A percentile compares a stretch with the other conserved stretches of the same genome.
phyloP scores from a whole-genome alignment of 2,329 filamentous ascomycete genomes.

The Tolypocladium tropicale region DNA sequence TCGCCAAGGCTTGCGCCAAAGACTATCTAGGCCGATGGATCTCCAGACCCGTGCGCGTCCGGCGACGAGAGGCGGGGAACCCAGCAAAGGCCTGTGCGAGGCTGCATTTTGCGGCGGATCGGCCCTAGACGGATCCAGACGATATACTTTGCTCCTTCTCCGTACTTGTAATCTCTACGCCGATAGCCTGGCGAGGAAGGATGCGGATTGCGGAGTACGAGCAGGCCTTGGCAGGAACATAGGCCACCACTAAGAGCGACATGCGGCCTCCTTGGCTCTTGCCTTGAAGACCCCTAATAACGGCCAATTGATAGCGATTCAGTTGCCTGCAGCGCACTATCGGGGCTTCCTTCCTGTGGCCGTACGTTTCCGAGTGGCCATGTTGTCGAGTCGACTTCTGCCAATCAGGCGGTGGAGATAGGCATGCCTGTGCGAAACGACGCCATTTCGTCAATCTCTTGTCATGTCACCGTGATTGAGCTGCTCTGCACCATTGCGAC shows the following conservation, averaged over 20 bases:
- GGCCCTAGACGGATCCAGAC: not conserved
- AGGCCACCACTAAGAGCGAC: too few species aligned
- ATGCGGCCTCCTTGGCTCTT: too few species aligned
- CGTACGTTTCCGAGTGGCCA: not conserved
- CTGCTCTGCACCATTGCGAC: not conserved
- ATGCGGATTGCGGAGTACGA: too few species aligned
- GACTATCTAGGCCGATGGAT: too few species aligned
- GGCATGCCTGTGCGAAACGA: not conserved
- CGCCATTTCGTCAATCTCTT: not conserved
- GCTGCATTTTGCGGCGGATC: not conserved
- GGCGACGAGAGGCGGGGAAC: not conserved
- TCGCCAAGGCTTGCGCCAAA: too few species aligned
- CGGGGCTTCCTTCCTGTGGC: not conserved
- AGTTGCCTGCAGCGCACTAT: not conserved
- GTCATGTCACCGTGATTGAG: not conserved
- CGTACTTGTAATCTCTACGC: too few species aligned
- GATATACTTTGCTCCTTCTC: too few species aligned
- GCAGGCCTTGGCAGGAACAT: not conserved
- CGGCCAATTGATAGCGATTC: not conserved
- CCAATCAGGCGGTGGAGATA: not conserved
- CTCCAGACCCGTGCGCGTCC: not conserved
- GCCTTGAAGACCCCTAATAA: too few species aligned
- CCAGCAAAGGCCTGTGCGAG: not conserved
- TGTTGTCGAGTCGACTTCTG: not conserved
- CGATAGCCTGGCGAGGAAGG: too few species aligned